phyloP scores from a whole-genome alignment of 768 basidiomycete genomes.

The Ramaria sp. region DNA sequence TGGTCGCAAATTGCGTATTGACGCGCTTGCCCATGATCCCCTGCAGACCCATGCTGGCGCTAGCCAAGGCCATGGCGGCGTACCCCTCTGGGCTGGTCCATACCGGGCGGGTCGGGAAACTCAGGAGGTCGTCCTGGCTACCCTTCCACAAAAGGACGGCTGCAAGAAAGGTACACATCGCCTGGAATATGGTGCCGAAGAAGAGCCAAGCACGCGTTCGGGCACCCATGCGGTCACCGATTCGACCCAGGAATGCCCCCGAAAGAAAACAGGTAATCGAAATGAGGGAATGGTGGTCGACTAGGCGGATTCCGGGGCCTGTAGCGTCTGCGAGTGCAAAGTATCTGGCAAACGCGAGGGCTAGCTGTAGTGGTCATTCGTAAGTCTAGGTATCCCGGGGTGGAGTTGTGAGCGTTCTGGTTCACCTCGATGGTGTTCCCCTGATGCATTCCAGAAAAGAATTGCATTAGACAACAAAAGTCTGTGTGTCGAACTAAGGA shows the following conservation, averaged over 20 bases:
- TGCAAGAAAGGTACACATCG: slow-evolving; percentile 62
- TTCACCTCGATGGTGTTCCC: slow-evolving; percentile 5
- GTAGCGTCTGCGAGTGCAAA: slow-evolving; percentile 24
- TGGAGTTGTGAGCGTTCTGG: neutral
- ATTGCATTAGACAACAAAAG: slow-evolving; percentile 5
- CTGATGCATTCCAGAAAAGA: neutral
- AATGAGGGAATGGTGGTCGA: slow-evolving; percentile 75
- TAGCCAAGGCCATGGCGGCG: slow-evolving; percentile 68
- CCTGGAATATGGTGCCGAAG: slow-evolving; percentile 60
- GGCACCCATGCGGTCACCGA: slow-evolving; percentile 71
- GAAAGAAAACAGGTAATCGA: slow-evolving; percentile 63
- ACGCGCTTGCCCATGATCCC: slow-evolving; percentile 77
- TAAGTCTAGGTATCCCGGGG: neutral
- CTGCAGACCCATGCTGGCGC: slow-evolving; percentile 71
- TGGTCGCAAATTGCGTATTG: slow-evolving; percentile 70
- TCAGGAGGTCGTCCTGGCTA: slow-evolving; percentile 26
- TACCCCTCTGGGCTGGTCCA: slow-evolving; percentile 64
- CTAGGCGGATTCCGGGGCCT: slow-evolving; percentile 44
- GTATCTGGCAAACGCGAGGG: slow-evolving; percentile 73
- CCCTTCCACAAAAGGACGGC: slow-evolving; percentile 66
- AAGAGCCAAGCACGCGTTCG: slow-evolving; percentile 69
- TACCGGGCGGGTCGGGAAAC: slow-evolving; percentile 24
- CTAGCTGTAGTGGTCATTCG: slow-evolving; percentile 47
- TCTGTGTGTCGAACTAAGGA: neutral
- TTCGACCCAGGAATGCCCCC: slow-evolving; percentile 65